Base-by-base conservation (phyloP, 305 asterid species). In the Stenogyne calaminthoides region DNA sequence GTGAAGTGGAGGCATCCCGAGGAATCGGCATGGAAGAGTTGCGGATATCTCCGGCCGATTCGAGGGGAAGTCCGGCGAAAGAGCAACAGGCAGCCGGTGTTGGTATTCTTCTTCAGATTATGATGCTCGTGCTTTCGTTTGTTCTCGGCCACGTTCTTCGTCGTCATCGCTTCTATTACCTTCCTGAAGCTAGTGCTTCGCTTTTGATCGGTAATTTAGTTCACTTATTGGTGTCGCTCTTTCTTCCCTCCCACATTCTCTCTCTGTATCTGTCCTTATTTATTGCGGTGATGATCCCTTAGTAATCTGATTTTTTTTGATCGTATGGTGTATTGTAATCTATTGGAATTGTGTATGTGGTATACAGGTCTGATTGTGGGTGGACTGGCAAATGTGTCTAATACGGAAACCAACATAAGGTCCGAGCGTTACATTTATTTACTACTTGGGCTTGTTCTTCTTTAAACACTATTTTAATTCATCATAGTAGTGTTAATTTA, bases 101-200 rank as follows among this genome's bases (percentile, higher is more conserved):
- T 46, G 99, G 99, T 19, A 94, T 94, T 69, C 99, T 94, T 73
- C 93, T 94, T 16, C 99, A 94, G 96, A 94, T 94, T 82, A 91
- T 91, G 99, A 94, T 94, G 99, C 97, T 94, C 71, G 97, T 94
- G 10, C 88, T 94, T 9, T 90, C 99, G 10, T 94, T 94, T 78
- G 91, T 94, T 62, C 93, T 94, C 67, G 99, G 99, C 34, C 99
- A 94, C 81, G 92, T 94, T 69, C 97, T 94, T 67, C 97, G 99
- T 34, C 97, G 99, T 39, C 97, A 82, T 75, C 89, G 93, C 64
- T 87, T 94, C 80, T 94, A 94, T 80, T 94, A 94, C 81, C 93
- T 94, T 44, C 97, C 99, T 18, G 99, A 94, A 87, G 99, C 99
- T 19, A 94, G 97, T 74, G 99, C 99, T 67, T 94, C 99, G 27